Percentiles rank a stretch among this genome's conserved stretches.
These are phyloP conservation scores for Eleusine coracana DNA, from an alignment of 176 grass and related monocot species.

Conservation along the genomic window DNA sequence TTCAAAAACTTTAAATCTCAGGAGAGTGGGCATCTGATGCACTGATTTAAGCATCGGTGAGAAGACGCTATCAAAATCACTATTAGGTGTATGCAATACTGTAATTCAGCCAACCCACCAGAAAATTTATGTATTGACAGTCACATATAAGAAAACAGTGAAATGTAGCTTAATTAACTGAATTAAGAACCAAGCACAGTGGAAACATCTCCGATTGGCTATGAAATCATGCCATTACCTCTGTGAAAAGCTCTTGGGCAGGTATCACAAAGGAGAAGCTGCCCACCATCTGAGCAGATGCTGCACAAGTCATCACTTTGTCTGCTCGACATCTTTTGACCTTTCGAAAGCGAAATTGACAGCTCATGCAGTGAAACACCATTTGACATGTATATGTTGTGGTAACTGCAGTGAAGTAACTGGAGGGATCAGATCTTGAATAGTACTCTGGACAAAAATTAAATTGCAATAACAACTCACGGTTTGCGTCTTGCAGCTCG, in stretches of 20 bases:
- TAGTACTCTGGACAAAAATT: conserved; percentile 11
- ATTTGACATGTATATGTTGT: conserved; percentile 99
- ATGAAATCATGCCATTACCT: conserved; percentile 53
- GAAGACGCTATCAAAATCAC: background rate
- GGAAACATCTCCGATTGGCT: background rate
- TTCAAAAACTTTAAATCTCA: background rate
- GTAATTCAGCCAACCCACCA: conserved; percentile 3
- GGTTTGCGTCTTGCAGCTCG: conserved; percentile 88
- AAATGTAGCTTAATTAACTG: background rate
- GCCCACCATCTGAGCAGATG: conserved; percentile 88
- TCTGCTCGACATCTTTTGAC: conserved; percentile 57
- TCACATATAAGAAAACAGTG: conserved; percentile 1
- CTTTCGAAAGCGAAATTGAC: conserved; percentile 85
- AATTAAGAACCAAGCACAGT: background rate
- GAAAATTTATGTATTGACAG: conserved; percentile 24
- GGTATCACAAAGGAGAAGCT: conserved; percentile 90
- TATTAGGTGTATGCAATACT: background rate
- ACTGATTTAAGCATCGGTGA: conserved; percentile 9
- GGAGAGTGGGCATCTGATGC: background rate
- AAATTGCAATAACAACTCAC: conserved; percentile 54
- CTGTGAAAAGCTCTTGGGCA: conserved; percentile 96
- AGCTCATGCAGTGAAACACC: conserved; percentile 96
- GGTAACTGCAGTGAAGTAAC: conserved; percentile 68
- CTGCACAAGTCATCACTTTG: conserved; percentile 93
- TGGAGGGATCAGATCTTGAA: conserved; percentile 27